Evolutionary conservation across 2,329 filamentous ascomycete genomes (phyloP).

Genomic region (Neoscytalidium dimidiatum): DNA sequence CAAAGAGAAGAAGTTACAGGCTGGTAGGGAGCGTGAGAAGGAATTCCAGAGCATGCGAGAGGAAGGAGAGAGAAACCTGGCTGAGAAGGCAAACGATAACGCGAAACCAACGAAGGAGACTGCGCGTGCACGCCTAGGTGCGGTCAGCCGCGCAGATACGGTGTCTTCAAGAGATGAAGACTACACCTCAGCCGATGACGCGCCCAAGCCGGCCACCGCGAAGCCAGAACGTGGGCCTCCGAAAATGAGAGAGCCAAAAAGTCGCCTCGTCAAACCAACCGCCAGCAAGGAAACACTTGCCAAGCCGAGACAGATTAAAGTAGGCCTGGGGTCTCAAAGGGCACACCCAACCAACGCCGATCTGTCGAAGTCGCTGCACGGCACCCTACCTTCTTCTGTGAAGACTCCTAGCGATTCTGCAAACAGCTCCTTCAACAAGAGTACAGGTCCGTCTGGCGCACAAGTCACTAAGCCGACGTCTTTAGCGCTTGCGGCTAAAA

Average conservation of each 20-base stretch:
- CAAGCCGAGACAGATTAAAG: slow-evolving; percentile 54
- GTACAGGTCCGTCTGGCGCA: not conserved
- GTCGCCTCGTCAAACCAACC: slow-evolving; percentile 58
- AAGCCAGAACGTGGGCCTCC: slow-evolving; percentile 52
- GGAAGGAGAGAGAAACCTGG: slow-evolving; percentile 59
- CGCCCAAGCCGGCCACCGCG: slow-evolving; percentile 60
- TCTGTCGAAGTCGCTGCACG: slow-evolving; percentile 16
- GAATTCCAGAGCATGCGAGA: slow-evolving; percentile 68
- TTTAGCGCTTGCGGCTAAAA: slow-evolving; percentile 73
- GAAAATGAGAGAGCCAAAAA: slow-evolving; percentile 46
- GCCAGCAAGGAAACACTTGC: slow-evolving; percentile 56
- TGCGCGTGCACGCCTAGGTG: slow-evolving; percentile 34
- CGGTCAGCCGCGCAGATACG: slow-evolving; percentile 8
- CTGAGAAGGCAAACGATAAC: slow-evolving; percentile 40
- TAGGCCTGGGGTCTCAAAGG: slow-evolving; percentile 37
- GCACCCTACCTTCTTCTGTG: slow-evolving; percentile 5
- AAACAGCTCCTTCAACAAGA: slow-evolving; percentile 11
- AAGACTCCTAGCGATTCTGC: slow-evolving; percentile 24
- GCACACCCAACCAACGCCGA: slow-evolving; percentile 41
- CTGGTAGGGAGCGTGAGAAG: slow-evolving; percentile 62
- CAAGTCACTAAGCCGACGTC: slow-evolving; percentile 32
- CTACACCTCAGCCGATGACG: slow-evolving; percentile 50
- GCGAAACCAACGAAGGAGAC: slow-evolving; percentile 53
- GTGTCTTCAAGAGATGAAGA: slow-evolving; percentile 34
- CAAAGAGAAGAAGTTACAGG: slow-evolving; percentile 60